Evolutionary conservation across 225 moss, liverwort and hornwort species (phyloP), one percentile per base, ranked within the genome.

Genomic region (Pseudisothecium myosuroides): DNA sequence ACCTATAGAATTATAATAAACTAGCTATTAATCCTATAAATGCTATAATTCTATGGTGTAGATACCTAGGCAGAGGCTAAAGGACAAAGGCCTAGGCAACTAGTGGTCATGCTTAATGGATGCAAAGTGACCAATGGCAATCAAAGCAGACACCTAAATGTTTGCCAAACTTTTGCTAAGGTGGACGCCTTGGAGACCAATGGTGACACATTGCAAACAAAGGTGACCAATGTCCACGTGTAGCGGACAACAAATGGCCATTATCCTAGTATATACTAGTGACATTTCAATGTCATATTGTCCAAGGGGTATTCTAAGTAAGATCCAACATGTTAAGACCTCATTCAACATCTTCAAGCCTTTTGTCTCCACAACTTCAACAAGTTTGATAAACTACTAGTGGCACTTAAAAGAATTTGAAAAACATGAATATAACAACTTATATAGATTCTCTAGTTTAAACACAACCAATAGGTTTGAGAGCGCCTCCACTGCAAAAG

Each of bases 261-360:
- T 65, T 65, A 65, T 65, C 65, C 5, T 5, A 9, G 1, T 8
- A 4, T 64, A 32, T 17, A 32, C 32, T 32, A 2, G 9, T 2
- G 32, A 64, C 5, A 64, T 64, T 3, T 5, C 3, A 65, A 18
- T 65, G 17, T 19, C 9, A 36, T 7, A 65, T 10, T 5, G 1
- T 36, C 18, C 1, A 65, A 18, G 7, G 9, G 5, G 3, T 18
- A 36, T 65, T 0, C 0, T 65, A 3, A 20, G 20, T 5, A 6
- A 64, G 14, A 64, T 64, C 7, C 3, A 71, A 9, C 2, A 6
- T 71, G 5, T 71, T 23, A 4, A 41, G 0, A 71, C 41, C 14
- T 71, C 12, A 2, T n/a, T 71, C 8, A 71, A n/a, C 12, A 71
- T 14, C 39, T 71, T 24, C 6, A 71, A 39, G 14, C 24, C 23